A percentile compares a stretch with the other conserved stretches of the same genome.
These are phyloP conservation scores for Rhytidhysteron rufulum DNA, from an alignment of 2,329 filamentous ascomycete genomes.

Conservation along the genomic window DNA sequence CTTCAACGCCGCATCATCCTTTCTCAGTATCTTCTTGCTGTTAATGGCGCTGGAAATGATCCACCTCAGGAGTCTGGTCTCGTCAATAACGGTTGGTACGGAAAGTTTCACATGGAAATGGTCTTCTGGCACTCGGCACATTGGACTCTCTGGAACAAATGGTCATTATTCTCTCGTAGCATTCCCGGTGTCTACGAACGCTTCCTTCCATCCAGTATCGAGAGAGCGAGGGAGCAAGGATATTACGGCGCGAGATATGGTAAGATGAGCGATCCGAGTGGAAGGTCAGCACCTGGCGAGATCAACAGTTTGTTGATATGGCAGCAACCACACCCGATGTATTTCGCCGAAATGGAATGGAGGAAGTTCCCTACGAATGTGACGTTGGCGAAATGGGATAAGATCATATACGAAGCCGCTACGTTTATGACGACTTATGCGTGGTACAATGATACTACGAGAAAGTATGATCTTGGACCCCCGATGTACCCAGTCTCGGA, in stretches of 20 bases:
- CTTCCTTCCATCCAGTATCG: conserved; percentile 40
- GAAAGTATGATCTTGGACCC: conserved; percentile 52
- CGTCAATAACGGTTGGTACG: conserved; percentile 55
- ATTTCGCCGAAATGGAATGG: conserved; percentile 57
- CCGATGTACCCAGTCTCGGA: conserved; percentile 53
- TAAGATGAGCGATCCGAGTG: conserved; percentile 57
- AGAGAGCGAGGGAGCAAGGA: conserved; percentile 34
- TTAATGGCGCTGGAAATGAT: conserved; percentile 50
- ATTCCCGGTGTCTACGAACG: conserved; percentile 47
- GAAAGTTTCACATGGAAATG: conserved; percentile 57
- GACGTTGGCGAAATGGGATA: conserved; percentile 53
- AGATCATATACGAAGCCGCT: conserved; percentile 48
- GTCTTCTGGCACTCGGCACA: conserved; percentile 52
- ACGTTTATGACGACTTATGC: conserved; percentile 60
- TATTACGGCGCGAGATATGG: conserved; percentile 46
- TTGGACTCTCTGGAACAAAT: conserved; percentile 50
- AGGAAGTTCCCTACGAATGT: conserved; percentile 40
- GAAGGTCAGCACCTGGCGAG: conserved; percentile 55
- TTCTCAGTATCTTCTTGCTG: conserved; percentile 52
- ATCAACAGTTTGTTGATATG: conserved; percentile 61
- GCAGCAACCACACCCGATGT: conserved; percentile 61
- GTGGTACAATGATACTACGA: conserved; percentile 50
- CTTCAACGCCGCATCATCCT: conserved; percentile 52
- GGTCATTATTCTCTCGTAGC: conserved; percentile 43
- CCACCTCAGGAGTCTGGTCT: conserved; percentile 49